Evolutionary conservation across 495 filamentous ascomycete genomes (phyloP), one percentile per base, ranked within the genome.

Genomic region (Lepraria neglecta): DNA sequence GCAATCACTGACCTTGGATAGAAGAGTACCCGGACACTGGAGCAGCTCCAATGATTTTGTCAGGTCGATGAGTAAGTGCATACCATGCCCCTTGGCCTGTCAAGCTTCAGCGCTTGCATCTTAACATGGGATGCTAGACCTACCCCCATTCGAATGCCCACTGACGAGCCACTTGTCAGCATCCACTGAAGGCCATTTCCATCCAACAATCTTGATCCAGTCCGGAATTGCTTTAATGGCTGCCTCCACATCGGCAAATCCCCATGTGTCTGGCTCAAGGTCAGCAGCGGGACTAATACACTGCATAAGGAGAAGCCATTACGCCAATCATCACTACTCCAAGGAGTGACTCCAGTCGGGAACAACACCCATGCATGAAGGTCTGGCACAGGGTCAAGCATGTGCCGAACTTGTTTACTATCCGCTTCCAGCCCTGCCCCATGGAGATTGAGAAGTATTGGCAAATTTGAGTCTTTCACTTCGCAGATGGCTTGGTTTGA

Each of bases 311-410:
- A 19, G 9, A 31, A 17, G 10, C 27, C 64, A 77, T 71, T 73
- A 80, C 80, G 83, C 83, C 83, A 85, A 67, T 86, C 83, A 69
- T 85, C 82, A 43, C 79, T 77, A 65, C 79, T 81, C 83, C 83
- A 86, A 17, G 82, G 71, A 27, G 82, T 85, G 21, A 80, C 78
- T 42, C 83, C 83, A 10, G 75, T 80, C 21, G 83, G 82, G 62
- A 84, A 76, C n/a, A 85, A 59, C 31, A 78, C 66, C 82, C 81
- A 86, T 4, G 81, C 74, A 62, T 77, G 80, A 38, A 84, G 67
- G 57, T 84, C 76, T 6, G 78, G 73, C 3, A 79, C 70, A 38
- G 68, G 66, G 66, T 82, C 75, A 38, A 85, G 68, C 55, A 77
- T 73, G 51, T 78, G 69, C 50, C 77, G 72, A 9, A 77, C 75